Base-by-base conservation (phyloP, 495 filamentous ascomycete genomes). In the Tuber calosporum region DNA sequence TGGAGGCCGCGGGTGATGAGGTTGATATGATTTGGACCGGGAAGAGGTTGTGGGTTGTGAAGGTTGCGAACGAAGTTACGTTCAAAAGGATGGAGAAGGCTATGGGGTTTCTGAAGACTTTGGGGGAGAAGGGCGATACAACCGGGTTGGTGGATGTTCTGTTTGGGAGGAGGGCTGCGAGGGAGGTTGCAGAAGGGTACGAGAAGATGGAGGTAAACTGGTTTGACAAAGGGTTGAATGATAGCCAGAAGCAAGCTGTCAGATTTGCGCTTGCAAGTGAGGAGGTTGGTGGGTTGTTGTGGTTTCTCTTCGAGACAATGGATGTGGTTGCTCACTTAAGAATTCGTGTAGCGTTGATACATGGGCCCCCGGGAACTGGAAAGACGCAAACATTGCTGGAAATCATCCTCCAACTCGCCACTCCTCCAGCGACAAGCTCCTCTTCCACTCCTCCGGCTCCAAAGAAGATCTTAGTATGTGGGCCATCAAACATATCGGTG, bases 351-450 rank as follows among this genome's bases (percentile, higher is more conserved):
- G 93, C 93, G 7, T 85, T 99, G 70, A 97, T 99, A 71, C 95
- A 98, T 82, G 95, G 95, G 0, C 95, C 95, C 1, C 95, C 95
- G 1, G 95, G 95, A 84, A 99, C 95, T 0, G 95, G 95, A 37
- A 99, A 99, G 79, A 99, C 95, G 0, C 94, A 98, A 82, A 99
- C 96, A 0, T 84, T 99, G 37, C 95, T 99, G 69, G 95, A 99
- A 81, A 85, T 98, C 30, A 96, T 98, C 72, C 86, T 94, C 40
- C 95, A 99, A 78, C 83, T 98, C 76, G 84, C 95, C 40, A 88
- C 70, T 17, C 75, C 85, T 70, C 74, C 75, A 22, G 6, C 19
- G 2, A 37, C 70, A 11, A 22, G 26, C 13, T 67, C 70, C 4
- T 62, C 84, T 19, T 62, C 84, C 13, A 76, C 67, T 20, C 78